Evolutionary conservation across 2,329 filamentous ascomycete genomes (phyloP).

Genomic region (Septoria petroselini): DNA sequence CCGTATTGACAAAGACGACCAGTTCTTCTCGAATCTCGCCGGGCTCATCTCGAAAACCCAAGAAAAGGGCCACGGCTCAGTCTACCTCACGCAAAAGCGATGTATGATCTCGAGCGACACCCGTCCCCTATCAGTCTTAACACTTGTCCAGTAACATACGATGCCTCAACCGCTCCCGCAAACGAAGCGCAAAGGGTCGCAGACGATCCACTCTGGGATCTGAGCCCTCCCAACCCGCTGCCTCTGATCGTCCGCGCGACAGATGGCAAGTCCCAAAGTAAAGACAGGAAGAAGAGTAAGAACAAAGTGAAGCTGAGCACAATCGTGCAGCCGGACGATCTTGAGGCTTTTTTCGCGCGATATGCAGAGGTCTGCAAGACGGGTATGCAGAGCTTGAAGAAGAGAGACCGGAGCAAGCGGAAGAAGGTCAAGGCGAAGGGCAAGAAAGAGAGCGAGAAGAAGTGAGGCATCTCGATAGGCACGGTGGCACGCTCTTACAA

Average conservation of each 20-base stretch:
- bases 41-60: constrained; percentile 66
- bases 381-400: constrained; percentile 87
- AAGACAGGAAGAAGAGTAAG: constrained; percentile 49
- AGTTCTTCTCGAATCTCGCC: constrained; percentile 72
- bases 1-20: constrained; percentile 9
- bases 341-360: constrained; percentile 75
- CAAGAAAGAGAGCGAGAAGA: constrained; percentile 45
- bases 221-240: constrained; percentile 57
- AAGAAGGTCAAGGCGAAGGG: constrained; percentile 76
- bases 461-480: no score
- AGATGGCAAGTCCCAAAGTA: constrained; percentile 62
- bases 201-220: constrained; percentile 58
- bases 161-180: constrained; percentile 42
- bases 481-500: no score
- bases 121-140: constrained; percentile 5
- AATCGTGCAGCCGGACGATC: constrained; percentile 68
- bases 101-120: constrained; percentile 45
- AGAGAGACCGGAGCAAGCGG: constrained; percentile 83
- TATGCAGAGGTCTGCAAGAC: constrained; percentile 91
- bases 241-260: constrained; percentile 80
- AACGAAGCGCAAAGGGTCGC: constrained; percentile 41
- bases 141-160: constrained; percentile 40
- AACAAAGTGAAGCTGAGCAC: constrained; percentile 78
- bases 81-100: constrained; percentile 75
- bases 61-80: constrained; percentile 67